Percentiles rank a stretch among this genome's conserved stretches.
Conservation (phyloP, 306 rosid species). For the Sophora flavescens region DNA sequence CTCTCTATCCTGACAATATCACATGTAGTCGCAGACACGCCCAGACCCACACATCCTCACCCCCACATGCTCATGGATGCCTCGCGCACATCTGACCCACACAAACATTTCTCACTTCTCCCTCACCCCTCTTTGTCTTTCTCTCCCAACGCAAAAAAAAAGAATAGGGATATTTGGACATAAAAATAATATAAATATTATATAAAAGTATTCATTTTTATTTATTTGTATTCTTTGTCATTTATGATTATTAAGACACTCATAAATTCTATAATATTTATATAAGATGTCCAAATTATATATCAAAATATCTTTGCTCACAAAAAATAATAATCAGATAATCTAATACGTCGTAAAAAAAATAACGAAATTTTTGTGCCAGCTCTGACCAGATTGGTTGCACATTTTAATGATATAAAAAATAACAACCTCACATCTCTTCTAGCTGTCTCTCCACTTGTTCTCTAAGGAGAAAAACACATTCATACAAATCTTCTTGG, state of each 20-base stretch:
- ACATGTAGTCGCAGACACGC: constrained; percentile 65
- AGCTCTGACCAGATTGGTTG: constrained; percentile 50
- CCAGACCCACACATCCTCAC: constrained; percentile 60
- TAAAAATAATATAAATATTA: too few relatives aligned
- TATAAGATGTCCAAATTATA: too few relatives aligned
- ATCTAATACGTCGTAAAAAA: too few relatives aligned
- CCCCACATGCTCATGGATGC: constrained; percentile 53
- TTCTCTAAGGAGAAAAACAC: constrained; percentile 18
- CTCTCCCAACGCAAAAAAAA: not conserved
- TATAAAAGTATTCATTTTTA: too few relatives aligned
- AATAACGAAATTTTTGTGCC: not conserved
- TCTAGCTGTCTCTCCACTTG: constrained; percentile 54
- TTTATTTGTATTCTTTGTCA: too few relatives aligned
- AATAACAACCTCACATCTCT: constrained; percentile 41
- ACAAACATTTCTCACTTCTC: constrained; percentile 26
- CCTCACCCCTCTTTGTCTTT: constrained; percentile 35
- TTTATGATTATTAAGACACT: too few relatives aligned
- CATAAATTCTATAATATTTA: too few relatives aligned
- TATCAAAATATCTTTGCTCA: too few relatives aligned
- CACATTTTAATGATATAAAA: constrained; percentile 39
- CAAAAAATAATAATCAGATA: too few relatives aligned
- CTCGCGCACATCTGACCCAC: constrained; percentile 54
- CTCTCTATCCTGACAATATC: constrained; percentile 58
- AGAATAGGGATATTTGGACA: too few relatives aligned
- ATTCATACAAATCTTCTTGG: constrained; percentile 51